Base-by-base conservation (phyloP, 257 asterid genomes). In the Marsdenia floribunda region DNA sequence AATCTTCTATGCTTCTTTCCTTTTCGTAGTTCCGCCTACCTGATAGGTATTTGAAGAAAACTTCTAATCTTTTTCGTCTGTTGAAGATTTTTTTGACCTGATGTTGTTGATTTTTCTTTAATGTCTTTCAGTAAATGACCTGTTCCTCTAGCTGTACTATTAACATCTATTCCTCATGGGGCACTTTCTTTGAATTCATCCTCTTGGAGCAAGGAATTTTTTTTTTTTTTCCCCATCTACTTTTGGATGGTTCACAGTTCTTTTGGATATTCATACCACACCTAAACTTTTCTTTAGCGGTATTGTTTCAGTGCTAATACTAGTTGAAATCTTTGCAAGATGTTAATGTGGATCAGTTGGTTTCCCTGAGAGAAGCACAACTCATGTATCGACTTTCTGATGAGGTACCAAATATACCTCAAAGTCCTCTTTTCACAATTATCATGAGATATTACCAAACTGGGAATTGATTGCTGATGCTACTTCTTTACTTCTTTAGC, bases 361-460 rank as follows among this genome's bases (percentile, higher is more conserved):
- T 91, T 81, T 80, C 86, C 79, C 90, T 95, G 58, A 88, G 98
- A 78, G 97, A 95, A 89, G 94, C 96, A 29, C 99, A 95, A 73
- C 89, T 85, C 79, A 76, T 72, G 68, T 95, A 88, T 83, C 90
- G 84, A 74, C 90, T 95, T 75, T 88, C 97, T 33, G 98, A 95
- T 80, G 96, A 92, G 93, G 93, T 88, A 85, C 67, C 44, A 46
- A 57, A 63, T 54, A 72, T 40, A 16, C 35, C 22, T 44, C n/a
- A 15, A 54, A 12, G 40, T 53, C 42, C 10, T 40, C 22, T 65
- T 10, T 11, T 6, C 35, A 29, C 66, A 42, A n/a, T 63, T 35
- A 7, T 12, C 57, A 42, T 21, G 11, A 14, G 16, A 15, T 71
- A 49, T 63, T 71, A 5, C 10, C 21, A 66, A 73, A 57, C n/a